Percentiles rank a stretch among this genome's conserved stretches.
phyloP scores from a whole-genome alignment of 805 yeast species.

The Yamadazyma paraphyllophila region DNA sequence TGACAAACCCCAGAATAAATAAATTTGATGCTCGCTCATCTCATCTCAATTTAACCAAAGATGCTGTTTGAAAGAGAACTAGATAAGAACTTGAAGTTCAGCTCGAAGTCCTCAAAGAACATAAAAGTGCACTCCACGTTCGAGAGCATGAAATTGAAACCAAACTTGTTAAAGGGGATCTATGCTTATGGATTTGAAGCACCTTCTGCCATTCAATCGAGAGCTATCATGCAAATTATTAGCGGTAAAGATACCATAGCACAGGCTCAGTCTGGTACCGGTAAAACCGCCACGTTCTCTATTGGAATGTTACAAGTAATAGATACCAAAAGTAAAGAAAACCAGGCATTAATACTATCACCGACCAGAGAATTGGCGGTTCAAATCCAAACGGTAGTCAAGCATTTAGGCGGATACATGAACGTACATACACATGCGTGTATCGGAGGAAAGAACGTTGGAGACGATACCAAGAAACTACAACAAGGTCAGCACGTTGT shows the following conservation, averaged over 20 bases:
- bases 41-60: slow-evolving; percentile 6
- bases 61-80: slow-evolving; percentile 11
- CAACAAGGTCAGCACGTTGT: slow-evolving; percentile 84
- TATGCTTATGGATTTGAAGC: slow-evolving; percentile 91
- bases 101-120: slow-evolving; percentile 46
- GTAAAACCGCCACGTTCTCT: slow-evolving; percentile 97
- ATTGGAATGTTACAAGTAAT: slow-evolving; percentile 89
- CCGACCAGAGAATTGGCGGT: slow-evolving; percentile 96
- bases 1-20: neutral
- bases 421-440: slow-evolving; percentile 85
- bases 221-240: slow-evolving; percentile 94
- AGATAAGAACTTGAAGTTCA: slow-evolving; percentile 18
- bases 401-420: slow-evolving; percentile 84
- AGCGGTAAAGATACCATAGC: slow-evolving; percentile 95
- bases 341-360: slow-evolving; percentile 87
- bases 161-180: slow-evolving; percentile 50
- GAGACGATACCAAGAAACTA: slow-evolving; percentile 74
- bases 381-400: slow-evolving; percentile 87
- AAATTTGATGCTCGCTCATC: slow-evolving; percentile 6
- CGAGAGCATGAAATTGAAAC: slow-evolving; percentile 42
- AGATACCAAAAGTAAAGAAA: slow-evolving; percentile 66
- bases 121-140: slow-evolving; percentile 50
- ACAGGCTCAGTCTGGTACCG: slow-evolving; percentile 99
- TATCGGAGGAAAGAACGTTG: slow-evolving; percentile 87
- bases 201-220: slow-evolving; percentile 96